A percentile compares a stretch with the other conserved stretches of the same genome.
Conservation (phyloP, 2,329 filamentous ascomycete genomes). For the Neodidymelliopsis sp. region DNA sequence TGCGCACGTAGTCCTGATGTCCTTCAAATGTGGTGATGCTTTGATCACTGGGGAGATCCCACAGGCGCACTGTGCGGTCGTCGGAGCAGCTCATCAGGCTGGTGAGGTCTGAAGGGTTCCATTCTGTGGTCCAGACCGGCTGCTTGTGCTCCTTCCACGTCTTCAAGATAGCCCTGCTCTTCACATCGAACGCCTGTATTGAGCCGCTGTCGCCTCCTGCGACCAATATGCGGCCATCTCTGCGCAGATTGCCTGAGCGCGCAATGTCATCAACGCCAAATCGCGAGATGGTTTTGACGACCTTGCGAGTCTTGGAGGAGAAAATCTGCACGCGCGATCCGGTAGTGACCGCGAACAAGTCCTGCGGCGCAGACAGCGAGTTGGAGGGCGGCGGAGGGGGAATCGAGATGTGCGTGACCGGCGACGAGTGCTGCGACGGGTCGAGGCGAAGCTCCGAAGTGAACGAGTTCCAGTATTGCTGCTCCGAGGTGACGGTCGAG, state of each 20-base stretch:
- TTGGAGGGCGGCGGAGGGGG: conserved; percentile 56
- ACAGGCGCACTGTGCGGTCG: conserved; percentile 89
- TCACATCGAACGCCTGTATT: conserved; percentile 94
- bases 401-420: conserved; percentile 88
- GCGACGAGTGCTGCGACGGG: conserved; percentile 87
- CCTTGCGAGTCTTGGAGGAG: conserved; percentile 88
- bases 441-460: conserved; percentile 84
- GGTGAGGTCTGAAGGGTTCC: conserved; percentile 88
- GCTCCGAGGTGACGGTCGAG: conserved; percentile 85
- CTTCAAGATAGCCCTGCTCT: conserved; percentile 87
- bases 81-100: conserved; percentile 88
- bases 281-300: conserved; percentile 90
- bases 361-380: conserved; percentile 53
- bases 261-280: conserved; percentile 83
- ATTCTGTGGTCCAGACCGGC: conserved; percentile 90
- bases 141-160: conserved; percentile 96
- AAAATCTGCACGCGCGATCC: conserved; percentile 93
- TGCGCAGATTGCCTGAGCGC: conserved; percentile 85
- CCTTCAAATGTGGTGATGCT: conserved; percentile 81
- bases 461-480: conserved; percentile 96
- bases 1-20: conserved; percentile 91
- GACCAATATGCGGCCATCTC: conserved; percentile 86
- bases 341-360: conserved; percentile 91
- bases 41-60: conserved; percentile 86
- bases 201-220: conserved; percentile 91